phyloP scores from a whole-genome alignment of 1,284 basidiomycete genomes.

The Wolfiporia cocos region DNA sequence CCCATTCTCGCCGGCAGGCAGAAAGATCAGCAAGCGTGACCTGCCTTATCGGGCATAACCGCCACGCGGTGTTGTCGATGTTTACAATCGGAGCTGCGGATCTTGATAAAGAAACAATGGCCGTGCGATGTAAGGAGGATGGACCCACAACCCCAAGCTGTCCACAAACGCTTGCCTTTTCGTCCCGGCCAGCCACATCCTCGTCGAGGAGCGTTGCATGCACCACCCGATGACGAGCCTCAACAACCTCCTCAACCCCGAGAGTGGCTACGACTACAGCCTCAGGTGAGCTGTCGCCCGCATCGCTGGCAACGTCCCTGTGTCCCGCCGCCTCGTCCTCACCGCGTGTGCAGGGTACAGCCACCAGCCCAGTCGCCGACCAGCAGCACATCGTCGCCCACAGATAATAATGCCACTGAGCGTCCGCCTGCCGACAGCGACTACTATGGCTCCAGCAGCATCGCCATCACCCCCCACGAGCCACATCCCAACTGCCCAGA shows the following conservation, averaged over 20 bases:
- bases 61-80: conserved; percentile 8
- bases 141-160: conserved; percentile 32
- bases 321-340: conserved; percentile 4
- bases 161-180: conserved; percentile 26
- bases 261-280: conserved; percentile 20
- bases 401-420: conserved; percentile 13
- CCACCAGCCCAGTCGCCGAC: conserved; percentile 15
- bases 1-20: too few species aligned
- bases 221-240: conserved; percentile 25
- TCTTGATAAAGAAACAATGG: conserved; percentile 26
- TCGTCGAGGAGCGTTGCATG: conserved; percentile 10
- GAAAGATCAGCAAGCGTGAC: too few species aligned
- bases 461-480: conserved; percentile 26
- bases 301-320: conserved; percentile 8
- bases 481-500: conserved; percentile 70
- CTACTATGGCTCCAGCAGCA: conserved; percentile 20
- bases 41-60: conserved; percentile 2
- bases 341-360: conserved; percentile 11
- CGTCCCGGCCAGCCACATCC: conserved; percentile 19
- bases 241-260: conserved; percentile 31
- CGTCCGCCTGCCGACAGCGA: conserved; percentile 6
- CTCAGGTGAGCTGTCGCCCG: conserved; percentile 19
- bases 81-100: conserved; percentile 20
- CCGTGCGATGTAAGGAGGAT: conserved; percentile 20
- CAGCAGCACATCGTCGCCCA: conserved; percentile 14